Evolutionary conservation across 352 stramenopile species (phyloP).

Genomic region (Phytophthora pinifolia): DNA sequence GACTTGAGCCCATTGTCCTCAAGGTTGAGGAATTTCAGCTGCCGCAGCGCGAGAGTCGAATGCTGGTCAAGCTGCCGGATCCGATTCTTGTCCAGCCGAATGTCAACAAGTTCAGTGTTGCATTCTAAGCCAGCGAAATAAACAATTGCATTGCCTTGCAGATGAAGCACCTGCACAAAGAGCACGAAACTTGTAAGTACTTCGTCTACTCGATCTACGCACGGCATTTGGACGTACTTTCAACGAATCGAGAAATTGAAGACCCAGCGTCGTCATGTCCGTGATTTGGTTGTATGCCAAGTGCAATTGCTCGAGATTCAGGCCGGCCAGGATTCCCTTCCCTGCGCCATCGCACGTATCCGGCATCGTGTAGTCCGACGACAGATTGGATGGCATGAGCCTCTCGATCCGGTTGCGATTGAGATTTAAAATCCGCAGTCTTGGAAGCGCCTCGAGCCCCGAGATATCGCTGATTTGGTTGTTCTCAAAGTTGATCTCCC

Average conservation of each 20-base stretch:
- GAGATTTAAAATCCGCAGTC: constrained; percentile 66
- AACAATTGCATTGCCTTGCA: constrained; percentile 83
- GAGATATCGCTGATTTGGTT: constrained; percentile 82
- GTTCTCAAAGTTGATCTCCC: constrained; percentile 82
- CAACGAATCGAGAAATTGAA: constrained; percentile 66
- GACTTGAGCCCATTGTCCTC: constrained; percentile 82
- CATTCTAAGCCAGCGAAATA: constrained; percentile 61
- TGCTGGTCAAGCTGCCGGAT: constrained; percentile 76
- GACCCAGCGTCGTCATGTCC: constrained; percentile 66
- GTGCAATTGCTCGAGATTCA: constrained; percentile 68
- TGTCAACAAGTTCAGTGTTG: constrained; percentile 65
- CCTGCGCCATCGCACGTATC: constrained; percentile 29
- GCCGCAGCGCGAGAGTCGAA: constrained; percentile 44
- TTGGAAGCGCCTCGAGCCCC: constrained; percentile 60
- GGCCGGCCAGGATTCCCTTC: constrained; percentile 63
- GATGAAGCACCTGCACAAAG: constrained; percentile 54
- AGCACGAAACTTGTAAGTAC: background rate
- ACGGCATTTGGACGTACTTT: constrained; percentile 40
- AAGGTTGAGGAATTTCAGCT: constrained; percentile 62
- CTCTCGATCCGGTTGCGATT: constrained; percentile 77
- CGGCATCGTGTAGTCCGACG: constrained; percentile 24
- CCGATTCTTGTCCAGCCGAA: constrained; percentile 82
- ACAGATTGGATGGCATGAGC: constrained; percentile 30
- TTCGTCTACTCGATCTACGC: background rate
- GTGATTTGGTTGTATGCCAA: constrained; percentile 81